Conservation (phyloP, 495 filamentous ascomycete genomes). For the Penicillium steckii region DNA sequence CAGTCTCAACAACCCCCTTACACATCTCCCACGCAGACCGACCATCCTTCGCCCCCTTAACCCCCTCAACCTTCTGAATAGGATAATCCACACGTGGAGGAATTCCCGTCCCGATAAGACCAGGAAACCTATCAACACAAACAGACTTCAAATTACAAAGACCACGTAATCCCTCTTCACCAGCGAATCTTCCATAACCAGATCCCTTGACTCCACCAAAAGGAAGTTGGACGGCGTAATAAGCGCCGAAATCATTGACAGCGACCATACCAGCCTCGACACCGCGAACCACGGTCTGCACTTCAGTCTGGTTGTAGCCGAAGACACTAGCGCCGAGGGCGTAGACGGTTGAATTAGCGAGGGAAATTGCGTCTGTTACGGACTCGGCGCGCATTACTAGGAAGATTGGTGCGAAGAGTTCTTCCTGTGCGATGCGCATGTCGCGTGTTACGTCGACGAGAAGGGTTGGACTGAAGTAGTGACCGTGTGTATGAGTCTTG, state of each 20-base stretch:
- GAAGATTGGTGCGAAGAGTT: slow-evolving; percentile 91
- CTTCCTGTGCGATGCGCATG: slow-evolving; percentile 85
- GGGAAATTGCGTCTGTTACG: slow-evolving; percentile 59
- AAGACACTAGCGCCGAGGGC: slow-evolving; percentile 84
- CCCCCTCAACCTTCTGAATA: slow-evolving; percentile 49
- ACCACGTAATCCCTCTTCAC: slow-evolving; percentile 79
- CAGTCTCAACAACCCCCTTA: slow-evolving; percentile 61
- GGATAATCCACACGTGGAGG: slow-evolving; percentile 80
- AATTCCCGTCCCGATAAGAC: slow-evolving; percentile 65
- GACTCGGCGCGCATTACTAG: slow-evolving; percentile 69
- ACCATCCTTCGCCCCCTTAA: slow-evolving; percentile 47
- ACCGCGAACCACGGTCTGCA: slow-evolving; percentile 59
- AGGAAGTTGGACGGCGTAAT: slow-evolving; percentile 87
- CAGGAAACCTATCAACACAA: slow-evolving; percentile 68
- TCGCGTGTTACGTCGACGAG: slow-evolving; percentile 75
- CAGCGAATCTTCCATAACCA: slow-evolving; percentile 92
- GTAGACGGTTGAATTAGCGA: slow-evolving; percentile 76
- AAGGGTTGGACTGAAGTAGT: slow-evolving; percentile 90
- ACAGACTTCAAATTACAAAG: slow-evolving; percentile 86
- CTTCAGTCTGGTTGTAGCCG: slow-evolving; percentile 49
- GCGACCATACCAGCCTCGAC: slow-evolving; percentile 86
- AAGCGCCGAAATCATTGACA: slow-evolving; percentile 91
- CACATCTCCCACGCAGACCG: slow-evolving; percentile 56
- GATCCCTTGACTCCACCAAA: slow-evolving; percentile 87
- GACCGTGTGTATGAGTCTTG: slow-evolving; percentile 67